Evolutionary conservation across 768 basidiomycete species (phyloP).

Genomic region (Lyophyllum decastes): DNA sequence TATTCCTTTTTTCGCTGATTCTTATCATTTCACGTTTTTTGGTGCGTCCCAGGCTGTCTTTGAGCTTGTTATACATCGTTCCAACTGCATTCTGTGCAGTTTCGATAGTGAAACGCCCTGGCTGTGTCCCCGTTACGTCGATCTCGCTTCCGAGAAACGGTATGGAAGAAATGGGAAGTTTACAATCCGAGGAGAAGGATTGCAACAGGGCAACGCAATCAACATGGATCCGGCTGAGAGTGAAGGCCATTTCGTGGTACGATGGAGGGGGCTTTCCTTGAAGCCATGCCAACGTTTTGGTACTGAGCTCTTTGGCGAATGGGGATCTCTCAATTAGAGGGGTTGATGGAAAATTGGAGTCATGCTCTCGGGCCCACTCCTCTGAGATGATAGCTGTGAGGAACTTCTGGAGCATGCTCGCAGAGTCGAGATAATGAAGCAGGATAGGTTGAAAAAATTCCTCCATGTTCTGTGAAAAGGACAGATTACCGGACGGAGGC

Average conservation of each 20-base stretch:
- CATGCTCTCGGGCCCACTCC: constrained; percentile 82
- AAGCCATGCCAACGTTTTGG: constrained; percentile 70
- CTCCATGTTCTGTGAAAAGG: constrained; percentile 41
- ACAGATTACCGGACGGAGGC: not conserved
- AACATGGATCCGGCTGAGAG: constrained; percentile 74
- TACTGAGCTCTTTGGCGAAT: constrained; percentile 67
- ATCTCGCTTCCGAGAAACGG: constrained; percentile 78
- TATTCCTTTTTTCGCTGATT: constrained; percentile 75
- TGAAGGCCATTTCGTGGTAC: constrained; percentile 89
- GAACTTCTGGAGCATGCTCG: constrained; percentile 90
- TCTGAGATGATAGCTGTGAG: constrained; percentile 84
- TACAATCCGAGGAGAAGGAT: constrained; percentile 84
- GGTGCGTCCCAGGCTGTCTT: constrained; percentile 70
- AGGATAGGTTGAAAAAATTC: constrained; percentile 77
- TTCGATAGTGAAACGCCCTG: constrained; percentile 76
- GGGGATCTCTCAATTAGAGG: constrained; percentile 57
- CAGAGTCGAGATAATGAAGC: constrained; percentile 78
- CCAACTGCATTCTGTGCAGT: constrained; percentile 75
- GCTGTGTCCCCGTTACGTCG: constrained; percentile 66
- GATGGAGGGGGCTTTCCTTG: constrained; percentile 74
- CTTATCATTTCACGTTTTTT: constrained; percentile 75
- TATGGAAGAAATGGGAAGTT: constrained; percentile 76
- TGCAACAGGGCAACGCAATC: constrained; percentile 83
- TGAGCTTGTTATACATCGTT: constrained; percentile 70
- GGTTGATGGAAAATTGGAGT: constrained; percentile 25